Base-by-base conservation (phyloP, 371 early-diverging fungal species). In the Nosema muscidifuracis region DNA sequence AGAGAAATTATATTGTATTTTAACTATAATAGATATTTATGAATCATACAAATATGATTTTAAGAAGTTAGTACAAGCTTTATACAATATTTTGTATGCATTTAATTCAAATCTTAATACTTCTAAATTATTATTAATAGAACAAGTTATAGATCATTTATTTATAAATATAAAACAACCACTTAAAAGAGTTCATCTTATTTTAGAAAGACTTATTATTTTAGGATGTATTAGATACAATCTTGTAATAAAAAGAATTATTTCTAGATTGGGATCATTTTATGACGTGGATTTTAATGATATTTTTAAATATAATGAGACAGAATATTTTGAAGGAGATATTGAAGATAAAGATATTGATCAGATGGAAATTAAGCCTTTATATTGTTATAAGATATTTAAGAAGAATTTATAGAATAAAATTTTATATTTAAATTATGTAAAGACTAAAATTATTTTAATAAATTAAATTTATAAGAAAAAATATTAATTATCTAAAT, bases 141-240 rank as follows among this genome's bases (percentile, higher is more conserved):
- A 33, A 3, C 38, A 60, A 42, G 57, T 34, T 16, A 12, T 69
- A 33, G 65, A 63, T 16, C 15, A 67, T 15, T 47, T 77, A 38
- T 73, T 77, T 58, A 60, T 77, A 18, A 51, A 73, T 2, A 65
- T 10, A n/a, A 69, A 43, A n/a, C 77, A 77, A 64, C 65, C 77
- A n/a, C 2, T 60, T 13, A 38, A 64, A 26, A 69, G 74, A 55
- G 74, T 66, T 28, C 47, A 69, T 50, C 61, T 51, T 3, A 15
- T 77, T 30, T 24, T 65, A 42, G 34, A 73, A 26, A 64, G 70
- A 58, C 43, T 73, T 26, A 31, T 73, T n/a, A 58, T 58, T 28
- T 57, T 56, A 16, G 31, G 70, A 18, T 55, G 57, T 55, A 20
- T 74, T 9, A 69, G 65, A 58, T 65, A 53, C 51, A n/a, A 42